A percentile compares a stretch with the other conserved stretches of the same genome.
Evolutionary conservation across 225 moss, liverwort and hornwort species (phyloP).

Genomic region (Climacium dendroides): DNA sequence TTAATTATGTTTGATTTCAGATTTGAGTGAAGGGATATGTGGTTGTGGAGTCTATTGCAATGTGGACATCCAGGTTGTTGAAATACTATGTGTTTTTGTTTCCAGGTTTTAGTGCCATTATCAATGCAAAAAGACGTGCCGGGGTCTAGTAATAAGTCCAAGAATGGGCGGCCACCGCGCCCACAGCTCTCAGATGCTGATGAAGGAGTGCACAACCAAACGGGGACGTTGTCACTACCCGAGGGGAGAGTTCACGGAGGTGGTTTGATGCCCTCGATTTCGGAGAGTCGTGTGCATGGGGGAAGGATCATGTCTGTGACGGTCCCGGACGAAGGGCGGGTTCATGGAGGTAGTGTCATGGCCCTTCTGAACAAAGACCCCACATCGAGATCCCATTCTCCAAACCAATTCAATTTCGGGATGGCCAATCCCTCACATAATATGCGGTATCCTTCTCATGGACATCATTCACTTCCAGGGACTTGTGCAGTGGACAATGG

Average conservation of each 20-base stretch:
- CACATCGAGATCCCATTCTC: not conserved
- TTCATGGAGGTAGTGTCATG: constrained; percentile 22
- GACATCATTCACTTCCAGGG: constrained; percentile 19
- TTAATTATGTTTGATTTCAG: not conserved
- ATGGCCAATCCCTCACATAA: constrained; percentile 8
- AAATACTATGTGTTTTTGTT: not conserved
- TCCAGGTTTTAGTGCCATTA: constrained; percentile 73
- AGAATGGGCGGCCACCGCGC: constrained; percentile 62
- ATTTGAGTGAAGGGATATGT: not conserved
- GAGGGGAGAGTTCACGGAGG: constrained; percentile 63
- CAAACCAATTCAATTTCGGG: constrained; percentile 30
- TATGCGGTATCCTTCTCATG: constrained; percentile 19
- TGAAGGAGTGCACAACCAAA: constrained; percentile 56
- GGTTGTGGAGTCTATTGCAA: not conserved
- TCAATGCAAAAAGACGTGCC: constrained; percentile 72
- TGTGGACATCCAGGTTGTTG: not conserved
- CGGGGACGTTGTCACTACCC: constrained; percentile 38
- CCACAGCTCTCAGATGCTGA: constrained; percentile 57
- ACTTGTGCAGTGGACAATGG: constrained; percentile 37
- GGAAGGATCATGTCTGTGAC: constrained; percentile 41
- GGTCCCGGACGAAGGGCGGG: constrained; percentile 43
- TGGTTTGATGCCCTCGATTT: constrained; percentile 5
- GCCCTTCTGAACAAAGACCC: constrained; percentile 22
- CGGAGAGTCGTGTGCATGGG: constrained; percentile 62
- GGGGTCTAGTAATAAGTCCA: constrained; percentile 6